These are phyloP conservation scores for Epichloe bromicola DNA, from an alignment of 2,329 filamentous ascomycete species.

Conservation along the genomic window DNA sequence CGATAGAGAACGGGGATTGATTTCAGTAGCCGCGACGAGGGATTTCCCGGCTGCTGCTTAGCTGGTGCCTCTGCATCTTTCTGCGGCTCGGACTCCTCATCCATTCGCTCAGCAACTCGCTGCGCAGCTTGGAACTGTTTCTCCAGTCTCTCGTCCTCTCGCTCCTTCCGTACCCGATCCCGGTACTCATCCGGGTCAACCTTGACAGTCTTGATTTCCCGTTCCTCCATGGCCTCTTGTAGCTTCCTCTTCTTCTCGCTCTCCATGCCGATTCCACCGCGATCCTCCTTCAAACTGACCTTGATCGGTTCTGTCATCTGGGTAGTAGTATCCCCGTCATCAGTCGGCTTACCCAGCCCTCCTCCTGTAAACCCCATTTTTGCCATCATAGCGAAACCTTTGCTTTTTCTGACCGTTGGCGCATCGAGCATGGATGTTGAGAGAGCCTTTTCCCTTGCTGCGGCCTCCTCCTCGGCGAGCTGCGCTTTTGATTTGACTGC, in stretches of 20 bases:
- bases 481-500: slow-evolving; percentile 71
- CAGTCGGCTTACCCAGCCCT: slow-evolving; percentile 50
- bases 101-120: slow-evolving; percentile 67
- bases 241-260: slow-evolving; percentile 69
- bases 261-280: slow-evolving; percentile 74
- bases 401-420: slow-evolving; percentile 47
- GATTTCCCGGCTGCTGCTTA: slow-evolving; percentile 21
- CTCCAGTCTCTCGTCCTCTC: slow-evolving; percentile 56
- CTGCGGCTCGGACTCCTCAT: slow-evolving; percentile 34
- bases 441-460: slow-evolving; percentile 62
- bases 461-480: slow-evolving; percentile 59
- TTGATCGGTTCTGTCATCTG: slow-evolving; percentile 55
- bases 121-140: slow-evolving; percentile 64
- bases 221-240: slow-evolving; percentile 46
- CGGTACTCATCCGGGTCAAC: slow-evolving; percentile 59
- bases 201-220: slow-evolving; percentile 45
- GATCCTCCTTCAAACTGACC: slow-evolving; percentile 63
- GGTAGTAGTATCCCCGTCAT: slow-evolving; percentile 24
- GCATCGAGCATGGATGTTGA: slow-evolving; percentile 56
- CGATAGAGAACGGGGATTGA: slow-evolving; percentile 71
- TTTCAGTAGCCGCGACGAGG: slow-evolving; percentile 31
- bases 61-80: slow-evolving; percentile 4
- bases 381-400: slow-evolving; percentile 92
- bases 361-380: slow-evolving; percentile 84
- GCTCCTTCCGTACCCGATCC: slow-evolving; percentile 56